These are phyloP conservation scores for Tilletia setariae DNA, from an alignment of 1,284 basidiomycete genomes.

Conservation along the genomic window DNA sequence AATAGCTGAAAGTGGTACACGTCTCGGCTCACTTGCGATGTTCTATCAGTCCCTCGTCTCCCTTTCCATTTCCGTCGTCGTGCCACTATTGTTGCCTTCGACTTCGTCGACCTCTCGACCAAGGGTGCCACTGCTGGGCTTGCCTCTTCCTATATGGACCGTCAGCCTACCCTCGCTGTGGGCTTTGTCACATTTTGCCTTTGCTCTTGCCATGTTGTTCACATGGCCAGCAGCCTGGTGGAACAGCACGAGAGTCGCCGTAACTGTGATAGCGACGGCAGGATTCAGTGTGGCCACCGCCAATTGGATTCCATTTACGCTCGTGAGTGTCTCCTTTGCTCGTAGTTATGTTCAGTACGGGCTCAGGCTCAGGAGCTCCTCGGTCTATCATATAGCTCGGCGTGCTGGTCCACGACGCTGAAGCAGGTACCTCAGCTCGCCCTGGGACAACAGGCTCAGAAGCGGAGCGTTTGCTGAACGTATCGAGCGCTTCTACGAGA, in stretches of 20 bases:
- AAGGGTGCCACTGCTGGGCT: background rate
- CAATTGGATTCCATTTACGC: conserved; percentile 58
- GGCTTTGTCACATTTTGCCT: conserved; percentile 39
- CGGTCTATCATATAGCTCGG: conserved; percentile 29
- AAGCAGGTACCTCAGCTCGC: background rate
- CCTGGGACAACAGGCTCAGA: background rate
- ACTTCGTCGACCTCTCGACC: background rate
- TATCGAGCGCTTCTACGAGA: background rate
- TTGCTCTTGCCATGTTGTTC: conserved; percentile 33
- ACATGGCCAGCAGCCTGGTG: conserved; percentile 35
- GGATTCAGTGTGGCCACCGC: conserved; percentile 60
- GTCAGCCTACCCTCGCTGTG: conserved; percentile 35
- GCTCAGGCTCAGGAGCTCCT: too few species aligned
- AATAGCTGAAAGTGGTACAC: conserved; percentile 1
- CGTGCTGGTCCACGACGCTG: conserved; percentile 26
- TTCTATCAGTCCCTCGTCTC: conserved; percentile 15
- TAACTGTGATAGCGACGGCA: conserved; percentile 57
- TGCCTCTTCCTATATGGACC: background rate
- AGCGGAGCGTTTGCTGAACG: background rate
- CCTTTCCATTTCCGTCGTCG: background rate
- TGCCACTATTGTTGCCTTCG: background rate
- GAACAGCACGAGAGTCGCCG: conserved; percentile 55
- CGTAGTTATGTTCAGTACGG: too few species aligned
- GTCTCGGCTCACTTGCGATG: conserved; percentile 12
- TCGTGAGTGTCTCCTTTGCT: conserved; percentile 44